Evolutionary conservation across 2,329 filamentous ascomycete genomes (phyloP), one percentile per base, ranked within the genome.

Genomic region (Cyphellophora attinorum): DNA sequence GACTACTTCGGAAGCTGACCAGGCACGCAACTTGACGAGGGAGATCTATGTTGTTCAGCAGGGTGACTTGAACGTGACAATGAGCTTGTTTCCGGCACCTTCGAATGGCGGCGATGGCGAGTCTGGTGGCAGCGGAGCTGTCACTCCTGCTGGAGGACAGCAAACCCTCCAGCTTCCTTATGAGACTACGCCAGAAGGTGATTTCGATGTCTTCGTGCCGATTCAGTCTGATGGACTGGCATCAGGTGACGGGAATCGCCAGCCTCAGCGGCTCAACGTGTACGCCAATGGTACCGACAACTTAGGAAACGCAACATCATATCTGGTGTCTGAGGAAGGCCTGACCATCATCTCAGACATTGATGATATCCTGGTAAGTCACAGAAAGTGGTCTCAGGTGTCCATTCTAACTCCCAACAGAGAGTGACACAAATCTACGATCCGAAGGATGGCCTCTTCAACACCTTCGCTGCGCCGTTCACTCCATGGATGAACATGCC

Each of bases 361-460:
- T 41, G 82, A 85, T 46, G 83, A 88, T 51, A 85, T 85, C 38
- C 69, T 86, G 0, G 76, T n/a, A n/a, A n/a, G n/a, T n/a, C n/a
- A n/a, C n/a, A n/a, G n/a, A n/a, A n/a, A n/a, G n/a, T n/a, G n/a
- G n/a, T n/a, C n/a, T n/a, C n/a, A n/a, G n/a, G n/a, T n/a, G n/a
- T n/a, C n/a, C n/a, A n/a, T n/a, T n/a, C n/a, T n/a, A n/a, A n/a
- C n/a, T n/a, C n/a, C n/a, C n/a, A n/a, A n/a, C n/a, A n/a, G n/a
- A n/a, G 82, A n/a, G 62, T 86, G 2, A 88, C 82, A 37, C 83
- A 85, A 57, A 88, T 88, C 52, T 88, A 84, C 54, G 58, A 81
- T 31, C 82, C 82, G 0, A 74, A 76, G 44, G 71, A 86, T 51
- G 83, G 82, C 4, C 63, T 88, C 0, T 63, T 86, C 8, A 88